Evolutionary conservation across 1,284 basidiomycete species (phyloP).

Genomic region (Blastosporella zonata): DNA sequence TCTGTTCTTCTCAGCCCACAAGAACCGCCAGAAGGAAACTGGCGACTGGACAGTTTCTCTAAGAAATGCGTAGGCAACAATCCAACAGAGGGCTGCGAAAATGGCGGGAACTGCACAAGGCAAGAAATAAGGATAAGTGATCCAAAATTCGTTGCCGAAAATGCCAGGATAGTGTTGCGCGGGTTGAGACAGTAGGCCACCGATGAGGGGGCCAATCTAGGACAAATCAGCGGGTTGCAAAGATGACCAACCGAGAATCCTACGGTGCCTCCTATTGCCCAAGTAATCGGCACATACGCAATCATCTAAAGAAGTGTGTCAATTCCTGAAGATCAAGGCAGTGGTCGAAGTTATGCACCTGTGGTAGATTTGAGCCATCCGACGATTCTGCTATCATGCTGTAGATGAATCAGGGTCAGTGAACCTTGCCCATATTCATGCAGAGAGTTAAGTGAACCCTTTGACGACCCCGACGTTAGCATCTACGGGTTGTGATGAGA

Average conservation of each 20-base stretch:
- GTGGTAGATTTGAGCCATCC: conserved; percentile 65
- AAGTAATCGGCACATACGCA: conserved; percentile 63
- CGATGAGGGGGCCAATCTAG: conserved; percentile 59
- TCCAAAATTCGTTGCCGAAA: conserved; percentile 65
- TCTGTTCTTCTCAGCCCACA: conserved; percentile 29
- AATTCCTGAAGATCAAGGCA: neutral
- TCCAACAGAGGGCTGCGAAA: conserved; percentile 45
- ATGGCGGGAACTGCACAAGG: conserved; percentile 42
- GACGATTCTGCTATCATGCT: conserved; percentile 72
- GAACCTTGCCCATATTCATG: neutral
- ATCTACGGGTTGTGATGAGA: conserved; percentile 31
- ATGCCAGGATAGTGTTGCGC: conserved; percentile 60
- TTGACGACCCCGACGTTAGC: conserved; percentile 72
- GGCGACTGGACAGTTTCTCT: conserved; percentile 48
- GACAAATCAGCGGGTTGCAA: neutral
- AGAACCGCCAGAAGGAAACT: conserved; percentile 23
- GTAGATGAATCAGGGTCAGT: neutral
- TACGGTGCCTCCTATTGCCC: conserved; percentile 42
- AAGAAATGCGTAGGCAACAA: conserved; percentile 51
- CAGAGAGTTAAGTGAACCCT: conserved; percentile 32
- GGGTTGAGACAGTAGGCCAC: conserved; percentile 64
- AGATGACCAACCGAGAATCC: conserved; percentile 14
- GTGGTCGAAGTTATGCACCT: conserved; percentile 30
- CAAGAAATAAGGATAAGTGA: conserved; percentile 70
- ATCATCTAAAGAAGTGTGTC: conserved; percentile 38